Conservation (phyloP, 2,329 filamentous ascomycete genomes). For the Stemphylium lycopersici region DNA sequence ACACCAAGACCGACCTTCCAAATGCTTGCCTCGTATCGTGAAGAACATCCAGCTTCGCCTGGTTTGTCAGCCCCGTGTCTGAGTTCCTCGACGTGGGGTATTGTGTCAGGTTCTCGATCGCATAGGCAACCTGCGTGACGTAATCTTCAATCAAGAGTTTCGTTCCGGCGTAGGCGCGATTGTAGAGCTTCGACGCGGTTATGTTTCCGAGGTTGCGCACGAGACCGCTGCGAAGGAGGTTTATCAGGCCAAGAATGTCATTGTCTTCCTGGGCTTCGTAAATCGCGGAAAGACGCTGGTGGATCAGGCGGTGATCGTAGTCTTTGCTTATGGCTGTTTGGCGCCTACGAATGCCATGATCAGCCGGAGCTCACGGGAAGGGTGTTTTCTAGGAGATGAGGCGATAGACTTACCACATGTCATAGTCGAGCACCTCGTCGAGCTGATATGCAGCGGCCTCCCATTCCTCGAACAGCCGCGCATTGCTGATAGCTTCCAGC, state of each 20-base stretch:
- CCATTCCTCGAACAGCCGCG: slow-evolving; percentile 82
- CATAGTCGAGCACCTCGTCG: slow-evolving; percentile 80
- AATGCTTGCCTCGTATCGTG: slow-evolving; percentile 89
- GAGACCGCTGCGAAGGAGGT: slow-evolving; percentile 76
- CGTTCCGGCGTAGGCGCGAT: slow-evolving; percentile 83
- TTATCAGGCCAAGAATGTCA: slow-evolving; percentile 76
- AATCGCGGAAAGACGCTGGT: slow-evolving; percentile 74
- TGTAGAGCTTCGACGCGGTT: slow-evolving; percentile 79
- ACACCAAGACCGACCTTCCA: slow-evolving; percentile 80
- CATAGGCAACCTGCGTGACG: slow-evolving; percentile 80
- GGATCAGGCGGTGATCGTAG: slow-evolving; percentile 87
- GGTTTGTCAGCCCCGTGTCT: slow-evolving; percentile 65
- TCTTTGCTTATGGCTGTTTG: slow-evolving; percentile 79
- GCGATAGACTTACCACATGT: slow-evolving; percentile 69
- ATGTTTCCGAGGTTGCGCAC: slow-evolving; percentile 92
- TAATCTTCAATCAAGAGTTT: slow-evolving; percentile 93
- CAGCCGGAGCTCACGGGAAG: slow-evolving; percentile 4
- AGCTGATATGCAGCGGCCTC: slow-evolving; percentile 80
- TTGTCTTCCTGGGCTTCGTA: slow-evolving; percentile 71
- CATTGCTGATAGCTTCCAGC: slow-evolving; percentile 68
- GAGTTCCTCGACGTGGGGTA: slow-evolving; percentile 63
- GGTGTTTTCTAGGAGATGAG: background rate
- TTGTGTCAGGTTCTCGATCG: slow-evolving; percentile 75
- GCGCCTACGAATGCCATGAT: slow-evolving; percentile 63
- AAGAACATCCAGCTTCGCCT: slow-evolving; percentile 83